Evolutionary conservation across 768 basidiomycete genomes (phyloP), one percentile per base, ranked within the genome.

Genomic region (Tulasnella sp.): DNA sequence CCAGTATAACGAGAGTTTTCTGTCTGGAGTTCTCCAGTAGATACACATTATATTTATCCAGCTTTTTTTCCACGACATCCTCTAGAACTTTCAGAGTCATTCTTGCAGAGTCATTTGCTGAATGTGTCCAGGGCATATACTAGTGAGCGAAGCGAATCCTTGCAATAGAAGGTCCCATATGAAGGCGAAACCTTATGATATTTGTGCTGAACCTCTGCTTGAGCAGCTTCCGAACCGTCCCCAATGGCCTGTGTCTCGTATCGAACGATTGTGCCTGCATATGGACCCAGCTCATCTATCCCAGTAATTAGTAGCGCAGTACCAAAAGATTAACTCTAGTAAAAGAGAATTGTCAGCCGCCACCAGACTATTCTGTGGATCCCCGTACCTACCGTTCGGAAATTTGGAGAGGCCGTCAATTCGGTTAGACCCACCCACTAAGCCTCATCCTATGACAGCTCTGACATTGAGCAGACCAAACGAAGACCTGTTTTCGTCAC

Each of bases 21-120:
- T n/a, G n/a, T n/a, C n/a, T n/a, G 39, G 39, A 40, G 5, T 40
- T 6, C 39, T 40, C n/a, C n/a, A n/a, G n/a, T n/a, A 99, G 87
- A 83, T 99, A 96, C 34, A 99, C 96, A n/a, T n/a, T n/a, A n/a
- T n/a, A n/a, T n/a, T n/a, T n/a, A 80, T 99, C 97, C 58, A 99
- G 88, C 83, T 97, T 98, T 85, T 99, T 97, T 83, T 99, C 97
- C 97, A 99, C 99, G 64, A 99, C 97, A 85, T 99, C 96, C 85
- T 99, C 99, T 78, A 99, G 85, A 67, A 99, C 94, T 78, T 89
- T 91, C 72, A 99, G 85, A 3, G 93, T 91, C 78, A 99, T 83
- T 97, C 95, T 79, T 86, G 84, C 31, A 99, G 85, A 9, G 92
- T 91, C 90, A 99, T 97, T 89, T 91, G 90, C 97, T 99, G 80